Evolutionary conservation across 179 eudicot species (phyloP).

Genomic region (Spinacia oleracea): DNA sequence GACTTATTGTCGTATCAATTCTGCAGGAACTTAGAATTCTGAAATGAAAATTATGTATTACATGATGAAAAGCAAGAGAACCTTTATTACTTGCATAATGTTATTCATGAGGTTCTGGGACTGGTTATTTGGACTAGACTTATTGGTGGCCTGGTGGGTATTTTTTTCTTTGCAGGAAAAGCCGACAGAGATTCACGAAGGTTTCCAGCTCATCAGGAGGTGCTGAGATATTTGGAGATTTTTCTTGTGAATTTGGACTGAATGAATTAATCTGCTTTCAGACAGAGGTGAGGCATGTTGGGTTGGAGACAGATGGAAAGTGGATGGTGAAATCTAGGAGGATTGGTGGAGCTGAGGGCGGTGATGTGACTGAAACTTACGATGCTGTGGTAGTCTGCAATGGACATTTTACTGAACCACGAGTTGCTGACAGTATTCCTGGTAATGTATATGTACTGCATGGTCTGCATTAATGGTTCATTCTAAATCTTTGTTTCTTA

Average conservation of each 20-base stretch:
- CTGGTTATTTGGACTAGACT: too few relatives aligned
- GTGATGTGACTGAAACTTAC: slow-evolving; percentile 45
- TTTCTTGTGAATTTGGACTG: slow-evolving; percentile 49
- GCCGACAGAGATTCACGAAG: slow-evolving; percentile 62
- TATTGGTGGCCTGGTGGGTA: too few relatives aligned
- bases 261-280: slow-evolving; percentile 55
- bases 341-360: slow-evolving; percentile 22
- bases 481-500: neutral
- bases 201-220: slow-evolving; percentile 78
- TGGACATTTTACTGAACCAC: slow-evolving; percentile 87
- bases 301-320: slow-evolving; percentile 45
- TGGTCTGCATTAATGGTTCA: too few relatives aligned
- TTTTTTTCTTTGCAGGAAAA: slow-evolving; percentile 25
- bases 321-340: slow-evolving; percentile 53
- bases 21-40: too few relatives aligned
- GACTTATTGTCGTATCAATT: too few relatives aligned
- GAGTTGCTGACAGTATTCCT: slow-evolving; percentile 50
- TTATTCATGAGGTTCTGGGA: neutral
- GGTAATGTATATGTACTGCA: too few relatives aligned
- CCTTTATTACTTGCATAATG: neutral
- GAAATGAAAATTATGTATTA: too few relatives aligned
- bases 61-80: neutral
- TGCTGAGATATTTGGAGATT: slow-evolving; percentile 78
- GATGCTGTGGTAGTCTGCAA: slow-evolving; percentile 95
- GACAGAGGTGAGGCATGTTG: slow-evolving; percentile 57